A percentile compares a stretch with the other conserved stretches of the same genome.
Conservation (phyloP, 352 stramenopile species). For the Pythium dissimile region DNA sequence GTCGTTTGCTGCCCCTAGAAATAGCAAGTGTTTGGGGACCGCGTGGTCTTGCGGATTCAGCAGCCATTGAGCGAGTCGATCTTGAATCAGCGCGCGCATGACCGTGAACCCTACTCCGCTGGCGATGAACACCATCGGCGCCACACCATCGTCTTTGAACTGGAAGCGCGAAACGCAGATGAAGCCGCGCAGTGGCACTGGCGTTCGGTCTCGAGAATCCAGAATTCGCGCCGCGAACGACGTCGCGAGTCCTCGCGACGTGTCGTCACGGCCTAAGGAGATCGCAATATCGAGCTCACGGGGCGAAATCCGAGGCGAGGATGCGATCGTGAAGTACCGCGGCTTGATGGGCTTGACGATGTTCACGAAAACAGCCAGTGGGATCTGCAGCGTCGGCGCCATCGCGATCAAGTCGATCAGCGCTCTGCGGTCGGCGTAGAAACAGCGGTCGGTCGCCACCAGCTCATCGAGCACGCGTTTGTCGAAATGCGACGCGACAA, state of each 20-base stretch:
- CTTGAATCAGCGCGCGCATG: slow-evolving; percentile 41
- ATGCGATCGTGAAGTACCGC: slow-evolving; percentile 93
- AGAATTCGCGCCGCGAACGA: slow-evolving; percentile 28
- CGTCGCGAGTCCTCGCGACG: slow-evolving; percentile 26
- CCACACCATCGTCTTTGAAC: slow-evolving; percentile 59
- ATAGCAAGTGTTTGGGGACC: slow-evolving; percentile 27
- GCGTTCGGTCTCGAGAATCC: slow-evolving; percentile 26
- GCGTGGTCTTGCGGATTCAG: not conserved
- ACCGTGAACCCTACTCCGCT: slow-evolving; percentile 92
- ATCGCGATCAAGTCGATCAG: slow-evolving; percentile 77
- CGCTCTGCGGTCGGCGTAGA: slow-evolving; percentile 66
- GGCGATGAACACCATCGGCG: slow-evolving; percentile 90
- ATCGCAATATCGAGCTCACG: slow-evolving; percentile 87
- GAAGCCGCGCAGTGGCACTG: slow-evolving; percentile 83
- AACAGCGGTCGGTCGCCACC: slow-evolving; percentile 68
- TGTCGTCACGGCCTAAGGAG: slow-evolving; percentile 56
- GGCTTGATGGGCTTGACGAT: slow-evolving; percentile 85
- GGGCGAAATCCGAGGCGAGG: slow-evolving; percentile 67
- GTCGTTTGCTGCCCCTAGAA: slow-evolving; percentile 28
- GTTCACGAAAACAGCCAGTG: slow-evolving; percentile 78
- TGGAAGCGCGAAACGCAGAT: slow-evolving; percentile 87
- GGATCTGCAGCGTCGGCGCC: slow-evolving; percentile 40
- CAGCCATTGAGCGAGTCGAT: slow-evolving; percentile 18
- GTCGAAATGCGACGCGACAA: slow-evolving; percentile 38
- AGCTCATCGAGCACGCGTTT: slow-evolving; percentile 42